phyloP scores from a whole-genome alignment of 192 early-diverging fungal species.

The Haplosporangium gracile region DNA sequence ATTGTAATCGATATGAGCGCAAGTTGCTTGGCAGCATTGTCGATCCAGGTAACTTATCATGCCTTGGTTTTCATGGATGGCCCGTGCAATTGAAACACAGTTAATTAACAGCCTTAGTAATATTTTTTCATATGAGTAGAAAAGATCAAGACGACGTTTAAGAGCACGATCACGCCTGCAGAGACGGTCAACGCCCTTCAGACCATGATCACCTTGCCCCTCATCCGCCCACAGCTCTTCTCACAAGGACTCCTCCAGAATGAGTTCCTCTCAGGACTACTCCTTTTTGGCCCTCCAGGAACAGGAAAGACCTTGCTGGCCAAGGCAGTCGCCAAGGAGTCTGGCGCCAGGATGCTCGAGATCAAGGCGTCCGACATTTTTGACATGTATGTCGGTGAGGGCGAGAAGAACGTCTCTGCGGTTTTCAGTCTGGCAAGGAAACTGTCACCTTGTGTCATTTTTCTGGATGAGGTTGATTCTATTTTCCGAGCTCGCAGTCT shows the following conservation, averaged over 20 bases:
- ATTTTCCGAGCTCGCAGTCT: conserved; percentile 81
- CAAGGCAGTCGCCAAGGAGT: conserved; percentile 88
- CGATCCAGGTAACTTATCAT: conserved; percentile 69
- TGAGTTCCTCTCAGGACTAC: conserved; percentile 79
- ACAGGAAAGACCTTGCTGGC: conserved; percentile 91
- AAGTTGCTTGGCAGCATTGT: conserved; percentile 84
- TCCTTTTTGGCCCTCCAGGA: conserved; percentile 90
- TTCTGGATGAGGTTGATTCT: conserved; percentile 96
- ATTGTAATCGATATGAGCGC: conserved; percentile 79
- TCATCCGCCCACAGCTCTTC: conserved; percentile 84
- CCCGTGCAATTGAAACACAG: background rate
- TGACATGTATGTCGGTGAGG: conserved; percentile 95
- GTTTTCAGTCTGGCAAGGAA: conserved; percentile 94
- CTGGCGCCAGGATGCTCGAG: conserved; percentile 82
- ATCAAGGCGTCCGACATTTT: conserved; percentile 84
- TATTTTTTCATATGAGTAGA: conserved; percentile 21
- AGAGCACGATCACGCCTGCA: conserved; percentile 80
- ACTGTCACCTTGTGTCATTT: conserved; percentile 95
- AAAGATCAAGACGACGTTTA: conserved; percentile 70
- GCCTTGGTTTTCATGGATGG: background rate
- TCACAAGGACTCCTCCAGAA: conserved; percentile 75
- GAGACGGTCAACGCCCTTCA: conserved; percentile 90
- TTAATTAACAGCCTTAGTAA: background rate
- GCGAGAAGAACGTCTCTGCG: conserved; percentile 95
- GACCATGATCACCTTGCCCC: conserved; percentile 83